Percentiles rank a stretch among this genome's conserved stretches.
Evolutionary conservation across 148 eudicot genomes (phyloP).

Genomic region (Chenopodium berlandieri): DNA sequence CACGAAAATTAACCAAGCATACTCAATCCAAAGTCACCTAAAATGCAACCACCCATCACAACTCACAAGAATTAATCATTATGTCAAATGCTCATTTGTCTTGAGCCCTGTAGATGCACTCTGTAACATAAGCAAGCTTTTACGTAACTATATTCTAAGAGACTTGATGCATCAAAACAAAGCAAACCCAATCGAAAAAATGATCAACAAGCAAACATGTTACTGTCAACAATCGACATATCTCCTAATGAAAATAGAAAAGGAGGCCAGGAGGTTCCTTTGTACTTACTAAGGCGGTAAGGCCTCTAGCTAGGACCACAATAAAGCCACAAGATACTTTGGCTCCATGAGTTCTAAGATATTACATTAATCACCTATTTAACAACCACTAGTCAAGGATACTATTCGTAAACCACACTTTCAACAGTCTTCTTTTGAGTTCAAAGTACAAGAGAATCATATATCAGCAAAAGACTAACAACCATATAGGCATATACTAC

Average conservation of each 20-base stretch:
- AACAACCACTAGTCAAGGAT: background rate
- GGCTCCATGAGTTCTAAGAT: background rate
- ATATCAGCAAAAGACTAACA: too few relatives aligned
- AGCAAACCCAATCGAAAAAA: background rate
- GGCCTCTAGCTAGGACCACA: background rate
- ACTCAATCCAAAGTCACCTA: background rate
- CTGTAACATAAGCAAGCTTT: too few relatives aligned
- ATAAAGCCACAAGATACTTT: background rate
- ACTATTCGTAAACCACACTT: background rate
- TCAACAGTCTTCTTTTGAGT: background rate
- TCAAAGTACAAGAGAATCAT: slow-evolving; percentile 2
- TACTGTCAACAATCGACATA: background rate
- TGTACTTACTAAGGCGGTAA: background rate
- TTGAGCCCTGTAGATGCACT: background rate
- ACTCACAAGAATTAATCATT: background rate
- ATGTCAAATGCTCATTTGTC: background rate
- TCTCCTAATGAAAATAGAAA: background rate
- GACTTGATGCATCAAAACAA: background rate
- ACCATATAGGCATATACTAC: background rate
- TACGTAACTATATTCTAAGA: background rate
- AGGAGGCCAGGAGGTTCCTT: background rate
- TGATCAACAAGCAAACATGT: too few relatives aligned
- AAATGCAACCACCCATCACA: background rate
- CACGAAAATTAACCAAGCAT: background rate
- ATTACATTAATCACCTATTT: background rate